Base-by-base conservation (phyloP, 805 yeast species). In the Myxozyma neotropica region DNA sequence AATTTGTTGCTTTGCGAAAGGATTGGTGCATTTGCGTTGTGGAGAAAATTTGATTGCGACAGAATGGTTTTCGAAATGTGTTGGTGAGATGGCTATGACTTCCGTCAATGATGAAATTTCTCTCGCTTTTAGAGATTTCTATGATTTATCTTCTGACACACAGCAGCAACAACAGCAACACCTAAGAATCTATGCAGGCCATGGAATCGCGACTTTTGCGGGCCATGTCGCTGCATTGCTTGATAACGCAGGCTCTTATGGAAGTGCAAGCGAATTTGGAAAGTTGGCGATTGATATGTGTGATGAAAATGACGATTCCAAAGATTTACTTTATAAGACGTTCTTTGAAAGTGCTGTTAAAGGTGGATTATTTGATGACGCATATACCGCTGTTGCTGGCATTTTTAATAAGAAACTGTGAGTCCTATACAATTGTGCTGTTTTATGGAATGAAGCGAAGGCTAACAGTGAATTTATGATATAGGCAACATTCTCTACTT, bases 191-290 rank as follows among this genome's bases (percentile, higher is more conserved):
- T 38, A 4, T 5, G 54, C 45, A 19, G 51, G 57, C 7, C 44
- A 13, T 12, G 58, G 77, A 4, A 58, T 72, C 36, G 67, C 74
- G 15, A 74, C 72, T 48, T 80, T 74, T 61, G 78, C 72, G 64
- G 70, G 73, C 48, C 77, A 75, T 38, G 61, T 78, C 38, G 68
- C 81, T 8, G 66, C 71, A 3, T 38, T 79, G 44, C 79, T 78
- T 63, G 70, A 73, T 43, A 68, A 73, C 23, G 63, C 68, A 29
- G 66, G 68, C 1, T 61, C 66, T 3, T 74, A 73, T 56, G 59
- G 67, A 15, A 63, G 69, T 15, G 80, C 83, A 0, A 69, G 78
- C 35, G 69, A 72, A 58, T 71, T 80, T 39, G 70, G 70, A 24
- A 69, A 71, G 24, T 53, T 69, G 17, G 72, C 73, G 8, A 58